phyloP scores from a whole-genome alignment of 2,329 filamentous ascomycete species.

The Rutstroemia sydowiana region DNA sequence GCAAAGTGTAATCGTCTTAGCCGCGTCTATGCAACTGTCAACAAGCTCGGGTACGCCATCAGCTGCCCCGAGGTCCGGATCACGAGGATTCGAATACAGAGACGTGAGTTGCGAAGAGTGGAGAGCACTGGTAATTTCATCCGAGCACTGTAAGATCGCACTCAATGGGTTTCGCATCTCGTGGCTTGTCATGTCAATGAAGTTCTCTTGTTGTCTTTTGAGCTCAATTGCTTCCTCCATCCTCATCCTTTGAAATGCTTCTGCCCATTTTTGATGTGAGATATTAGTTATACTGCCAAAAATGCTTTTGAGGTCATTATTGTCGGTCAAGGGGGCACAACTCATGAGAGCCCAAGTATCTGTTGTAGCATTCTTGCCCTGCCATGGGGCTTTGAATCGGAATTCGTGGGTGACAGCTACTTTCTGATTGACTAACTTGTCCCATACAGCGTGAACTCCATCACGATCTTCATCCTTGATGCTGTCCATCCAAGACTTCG shows the following conservation, averaged over 20 bases:
- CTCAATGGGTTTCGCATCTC: conserved; percentile 70
- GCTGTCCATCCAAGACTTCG: conserved; percentile 64
- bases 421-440: conserved; percentile 51
- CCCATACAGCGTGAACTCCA: conserved; percentile 54
- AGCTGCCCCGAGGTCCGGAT: background rate
- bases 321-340: conserved; percentile 64
- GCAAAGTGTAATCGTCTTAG: conserved; percentile 75
- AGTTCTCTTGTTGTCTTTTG: conserved; percentile 66
- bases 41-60: conserved; percentile 42
- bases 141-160: conserved; percentile 68
- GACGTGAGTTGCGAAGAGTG: background rate
- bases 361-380: conserved; percentile 50
- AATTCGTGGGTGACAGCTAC: conserved; percentile 64
- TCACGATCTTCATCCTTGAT: conserved; percentile 59
- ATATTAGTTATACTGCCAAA: conserved; percentile 83
- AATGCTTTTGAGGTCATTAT: conserved; percentile 62
- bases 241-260: conserved; percentile 31
- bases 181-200: conserved; percentile 69
- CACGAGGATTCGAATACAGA: background rate
- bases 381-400: conserved; percentile 62
- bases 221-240: conserved; percentile 47
- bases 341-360: conserved; percentile 75
- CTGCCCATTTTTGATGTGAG: conserved; percentile 76
- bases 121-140: conserved; percentile 32
- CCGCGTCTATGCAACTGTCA: conserved; percentile 59